phyloP scores from a whole-genome alignment of 2,329 filamentous ascomycete genomes.

The Thelonectria blattea region DNA sequence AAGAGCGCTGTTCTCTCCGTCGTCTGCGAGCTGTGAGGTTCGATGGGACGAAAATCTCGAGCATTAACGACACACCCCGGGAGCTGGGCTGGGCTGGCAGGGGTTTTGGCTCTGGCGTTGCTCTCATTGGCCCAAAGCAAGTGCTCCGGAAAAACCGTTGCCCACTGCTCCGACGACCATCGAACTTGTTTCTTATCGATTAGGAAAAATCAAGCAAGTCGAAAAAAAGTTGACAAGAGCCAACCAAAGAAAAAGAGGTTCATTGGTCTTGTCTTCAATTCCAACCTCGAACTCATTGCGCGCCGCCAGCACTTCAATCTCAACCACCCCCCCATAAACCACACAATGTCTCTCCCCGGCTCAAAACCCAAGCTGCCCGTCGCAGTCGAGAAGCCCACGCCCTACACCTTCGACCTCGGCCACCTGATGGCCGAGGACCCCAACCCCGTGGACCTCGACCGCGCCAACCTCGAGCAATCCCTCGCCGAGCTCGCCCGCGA shows the following conservation, averaged over 20 bases:
- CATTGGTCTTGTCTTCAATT: not conserved
- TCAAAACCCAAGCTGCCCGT: slow-evolving; percentile 62
- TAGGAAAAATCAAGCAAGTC: slow-evolving; percentile 31
- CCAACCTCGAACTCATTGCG: not conserved
- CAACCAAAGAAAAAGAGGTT: slow-evolving; percentile 19
- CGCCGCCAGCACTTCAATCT: not conserved
- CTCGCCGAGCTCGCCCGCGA: slow-evolving; percentile 81
- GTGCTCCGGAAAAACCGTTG: slow-evolving; percentile 33
- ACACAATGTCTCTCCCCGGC: slow-evolving; percentile 45
- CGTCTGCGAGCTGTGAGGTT: slow-evolving; percentile 35
- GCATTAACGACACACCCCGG: slow-evolving; percentile 35
- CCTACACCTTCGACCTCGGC: slow-evolving; percentile 92
- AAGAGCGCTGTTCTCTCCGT: slow-evolving; percentile 30
- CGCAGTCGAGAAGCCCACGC: slow-evolving; percentile 79
- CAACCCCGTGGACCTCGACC: slow-evolving; percentile 73
- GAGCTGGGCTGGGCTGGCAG: slow-evolving; percentile 1
- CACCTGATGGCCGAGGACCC: slow-evolving; percentile 86
- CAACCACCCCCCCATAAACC: not conserved
- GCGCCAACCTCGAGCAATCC: slow-evolving; percentile 64
- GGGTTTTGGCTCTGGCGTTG: not conserved
- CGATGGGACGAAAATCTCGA: slow-evolving; percentile 40
- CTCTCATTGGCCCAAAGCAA: slow-evolving; percentile 26
- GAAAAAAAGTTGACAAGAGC: slow-evolving; percentile 34
- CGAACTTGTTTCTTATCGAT: slow-evolving; percentile 35
- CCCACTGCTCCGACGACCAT: slow-evolving; percentile 35